phyloP scores from a whole-genome alignment of 495 filamentous ascomycete species.

The Darksidea phi region DNA sequence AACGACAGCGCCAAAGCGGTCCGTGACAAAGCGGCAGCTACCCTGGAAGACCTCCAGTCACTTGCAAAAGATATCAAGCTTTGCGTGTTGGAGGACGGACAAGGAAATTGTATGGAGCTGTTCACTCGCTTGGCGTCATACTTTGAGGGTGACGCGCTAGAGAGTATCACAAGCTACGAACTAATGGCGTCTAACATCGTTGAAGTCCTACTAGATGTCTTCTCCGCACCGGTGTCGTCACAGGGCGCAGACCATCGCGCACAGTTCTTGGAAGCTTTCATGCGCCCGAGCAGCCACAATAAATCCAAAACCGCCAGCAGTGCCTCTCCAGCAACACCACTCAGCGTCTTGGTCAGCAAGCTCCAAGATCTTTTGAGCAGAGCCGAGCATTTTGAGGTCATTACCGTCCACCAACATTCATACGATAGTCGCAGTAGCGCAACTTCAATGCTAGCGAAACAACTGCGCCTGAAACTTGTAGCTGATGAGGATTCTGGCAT shows the following conservation, averaged over 20 bases:
- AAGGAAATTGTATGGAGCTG: constrained; percentile 57
- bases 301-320: constrained; percentile 61
- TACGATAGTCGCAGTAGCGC: constrained; percentile 92
- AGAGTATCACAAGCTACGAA: constrained; percentile 97
- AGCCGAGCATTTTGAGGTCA: constrained; percentile 95
- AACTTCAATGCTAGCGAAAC: constrained; percentile 93
- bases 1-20: constrained; percentile 65
- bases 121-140: constrained; percentile 79
- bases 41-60: constrained; percentile 67
- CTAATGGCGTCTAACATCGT: constrained; percentile 87
- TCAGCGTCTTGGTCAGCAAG: constrained; percentile 90
- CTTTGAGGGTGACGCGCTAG: constrained; percentile 81
- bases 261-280: constrained; percentile 92
- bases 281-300: constrained; percentile 61
- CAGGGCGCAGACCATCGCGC: constrained; percentile 64
- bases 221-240: constrained; percentile 56
- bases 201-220: constrained; percentile 74
- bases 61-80: constrained; percentile 69
- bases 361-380: constrained; percentile 93
- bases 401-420: constrained; percentile 90
- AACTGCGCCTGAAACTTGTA: constrained; percentile 82
- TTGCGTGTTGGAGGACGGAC: constrained; percentile 61
- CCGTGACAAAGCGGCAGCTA: constrained; percentile 72
- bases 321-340: constrained; percentile 70
- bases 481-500: constrained; percentile 88